These are phyloP conservation scores for Thyridium curvatum DNA, from an alignment of 2,329 filamentous ascomycete species.

Conservation along the genomic window DNA sequence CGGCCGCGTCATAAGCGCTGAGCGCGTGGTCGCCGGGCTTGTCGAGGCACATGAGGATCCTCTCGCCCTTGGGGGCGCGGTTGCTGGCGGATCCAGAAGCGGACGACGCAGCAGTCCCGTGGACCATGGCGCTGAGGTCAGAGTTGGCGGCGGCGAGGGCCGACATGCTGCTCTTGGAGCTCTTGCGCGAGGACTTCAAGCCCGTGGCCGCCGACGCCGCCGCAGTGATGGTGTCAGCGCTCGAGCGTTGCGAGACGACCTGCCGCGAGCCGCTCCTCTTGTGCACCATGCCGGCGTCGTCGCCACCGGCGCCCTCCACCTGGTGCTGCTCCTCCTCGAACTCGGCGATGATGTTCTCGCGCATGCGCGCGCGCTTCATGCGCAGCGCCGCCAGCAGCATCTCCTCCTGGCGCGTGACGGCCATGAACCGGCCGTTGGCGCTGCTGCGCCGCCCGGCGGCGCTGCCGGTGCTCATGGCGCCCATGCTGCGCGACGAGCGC, in stretches of 20 bases:
- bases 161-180: not conserved
- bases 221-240: slow-evolving; percentile 1
- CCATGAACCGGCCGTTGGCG: slow-evolving; percentile 42
- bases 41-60: slow-evolving; percentile 15
- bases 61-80: slow-evolving; percentile 7
- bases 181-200: no score
- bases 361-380: slow-evolving; percentile 50
- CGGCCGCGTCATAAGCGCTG: slow-evolving; percentile 7
- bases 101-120: not conserved
- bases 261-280: not conserved
- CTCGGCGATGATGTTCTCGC: slow-evolving; percentile 37
- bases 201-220: no score
- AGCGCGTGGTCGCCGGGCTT: slow-evolving; percentile 5
- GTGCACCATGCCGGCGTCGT: slow-evolving; percentile 9
- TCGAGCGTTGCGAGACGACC: not conserved
- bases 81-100: not conserved
- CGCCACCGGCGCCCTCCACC: slow-evolving; percentile 1
- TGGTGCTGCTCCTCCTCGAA: slow-evolving; percentile 26
- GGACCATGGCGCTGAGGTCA: not conserved
- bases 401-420: slow-evolving; percentile 52
- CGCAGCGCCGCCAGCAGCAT: slow-evolving; percentile 51
- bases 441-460: slow-evolving; percentile 12
- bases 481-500: slow-evolving; percentile 15
- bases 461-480: slow-evolving; percentile 9
- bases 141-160: not conserved